These are phyloP conservation scores for Speleostelium caveatum DNA, from an alignment of 78 protist genomes.

Conservation along the genomic window DNA sequence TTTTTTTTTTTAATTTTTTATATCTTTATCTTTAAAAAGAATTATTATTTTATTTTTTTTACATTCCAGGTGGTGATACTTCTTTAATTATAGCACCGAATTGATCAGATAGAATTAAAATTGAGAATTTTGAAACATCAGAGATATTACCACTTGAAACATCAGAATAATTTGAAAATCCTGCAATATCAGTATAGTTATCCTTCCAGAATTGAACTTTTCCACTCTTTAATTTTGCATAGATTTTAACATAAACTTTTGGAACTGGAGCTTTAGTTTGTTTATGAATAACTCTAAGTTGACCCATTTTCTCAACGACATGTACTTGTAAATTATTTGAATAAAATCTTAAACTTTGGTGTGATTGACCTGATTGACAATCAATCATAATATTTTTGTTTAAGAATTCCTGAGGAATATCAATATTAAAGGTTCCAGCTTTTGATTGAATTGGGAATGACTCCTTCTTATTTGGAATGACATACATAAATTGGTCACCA, in stretches of 20 bases:
- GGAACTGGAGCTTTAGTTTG: slow-evolving; percentile 38
- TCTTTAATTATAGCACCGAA: slow-evolving; percentile 75
- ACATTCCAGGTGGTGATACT: slow-evolving; percentile 45
- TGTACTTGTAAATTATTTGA: slow-evolving; percentile 55
- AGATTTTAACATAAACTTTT: slow-evolving; percentile 66
- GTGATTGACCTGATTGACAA: slow-evolving; percentile 24
- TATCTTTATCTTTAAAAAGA: too few relatives aligned
- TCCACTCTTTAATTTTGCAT: slow-evolving; percentile 37
- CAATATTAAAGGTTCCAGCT: slow-evolving; percentile 17
- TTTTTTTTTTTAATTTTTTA: too few relatives aligned
- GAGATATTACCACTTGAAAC: slow-evolving; percentile 54
- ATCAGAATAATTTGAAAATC: slow-evolving; percentile 57
- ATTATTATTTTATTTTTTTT: not conserved
- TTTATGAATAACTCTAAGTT: slow-evolving; percentile 45
- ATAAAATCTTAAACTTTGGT: slow-evolving; percentile 28
- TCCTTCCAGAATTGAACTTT: slow-evolving; percentile 58
- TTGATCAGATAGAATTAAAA: slow-evolving; percentile 41
- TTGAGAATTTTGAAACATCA: slow-evolving; percentile 64
- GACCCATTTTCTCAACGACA: slow-evolving; percentile 65
- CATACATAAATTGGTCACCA: slow-evolving; percentile 77
- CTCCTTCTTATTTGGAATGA: slow-evolving; percentile 56
- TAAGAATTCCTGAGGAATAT: slow-evolving; percentile 52
- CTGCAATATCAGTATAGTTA: slow-evolving; percentile 74
- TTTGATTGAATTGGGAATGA: slow-evolving; percentile 36
- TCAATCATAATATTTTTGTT: slow-evolving; percentile 58